phyloP scores from a whole-genome alignment of 139 green algal species.

The Marvania coccoides region DNA sequence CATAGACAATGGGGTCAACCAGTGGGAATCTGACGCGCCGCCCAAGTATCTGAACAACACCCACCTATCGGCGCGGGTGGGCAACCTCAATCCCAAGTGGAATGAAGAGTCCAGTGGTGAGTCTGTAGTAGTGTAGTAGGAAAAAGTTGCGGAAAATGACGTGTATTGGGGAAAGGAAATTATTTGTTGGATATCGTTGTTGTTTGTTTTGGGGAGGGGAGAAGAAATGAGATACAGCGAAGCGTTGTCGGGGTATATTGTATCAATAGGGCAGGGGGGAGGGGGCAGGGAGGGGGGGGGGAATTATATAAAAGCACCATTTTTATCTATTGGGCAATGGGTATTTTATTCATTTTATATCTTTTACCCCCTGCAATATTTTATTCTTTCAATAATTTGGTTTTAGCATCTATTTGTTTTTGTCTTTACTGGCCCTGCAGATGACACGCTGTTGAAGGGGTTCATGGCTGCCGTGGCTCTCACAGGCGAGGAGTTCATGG shows the following conservation, averaged over 20 bases:
- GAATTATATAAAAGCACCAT: no score
- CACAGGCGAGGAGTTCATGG: constrained; percentile 79
- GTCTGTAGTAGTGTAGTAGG: background rate
- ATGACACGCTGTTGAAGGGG: constrained; percentile 37
- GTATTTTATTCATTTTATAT: background rate
- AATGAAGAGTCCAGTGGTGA: constrained; percentile 44
- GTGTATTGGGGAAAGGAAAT: no score
- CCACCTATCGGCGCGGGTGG: constrained; percentile 69
- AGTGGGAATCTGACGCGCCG: constrained; percentile 49
- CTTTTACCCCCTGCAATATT: background rate
- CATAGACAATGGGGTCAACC: constrained; percentile 90
- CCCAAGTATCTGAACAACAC: constrained; percentile 84
- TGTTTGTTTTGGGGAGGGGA: no score
- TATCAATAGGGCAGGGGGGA: no score
- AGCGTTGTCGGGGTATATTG: no score
- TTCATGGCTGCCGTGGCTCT: constrained; percentile 84
- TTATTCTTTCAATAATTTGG: background rate
- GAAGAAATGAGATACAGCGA: no score
- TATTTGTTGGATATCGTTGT: no score
- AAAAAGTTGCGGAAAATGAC: no score
- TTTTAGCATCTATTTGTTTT: background rate
- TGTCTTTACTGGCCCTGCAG: background rate
- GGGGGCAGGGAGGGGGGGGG: no score
- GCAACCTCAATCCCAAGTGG: constrained; percentile 80
- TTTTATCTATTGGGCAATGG: no score